Evolutionary conservation across 495 filamentous ascomycete species (phyloP).

Genomic region (Collariella sp.): DNA sequence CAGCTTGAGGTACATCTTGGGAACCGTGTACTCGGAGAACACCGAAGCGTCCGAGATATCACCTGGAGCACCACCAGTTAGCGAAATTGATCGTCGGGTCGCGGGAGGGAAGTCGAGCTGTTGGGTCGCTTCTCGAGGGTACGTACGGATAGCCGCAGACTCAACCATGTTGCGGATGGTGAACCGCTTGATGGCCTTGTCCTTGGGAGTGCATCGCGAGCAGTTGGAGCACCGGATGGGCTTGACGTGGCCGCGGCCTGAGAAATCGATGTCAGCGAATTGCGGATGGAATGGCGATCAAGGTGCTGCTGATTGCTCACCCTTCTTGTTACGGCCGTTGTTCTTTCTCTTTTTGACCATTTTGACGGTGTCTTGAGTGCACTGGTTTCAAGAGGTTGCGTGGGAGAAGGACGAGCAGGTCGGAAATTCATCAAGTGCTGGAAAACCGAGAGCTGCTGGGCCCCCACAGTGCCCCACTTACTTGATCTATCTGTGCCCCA

Average conservation of each 20-base stretch:
- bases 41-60: slow-evolving; percentile 99
- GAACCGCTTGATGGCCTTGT: slow-evolving; percentile 99
- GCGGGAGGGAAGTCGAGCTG: background rate
- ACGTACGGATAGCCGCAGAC: slow-evolving; percentile 98
- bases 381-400: slow-evolving; percentile 28
- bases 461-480: slow-evolving; percentile 15
- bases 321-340: slow-evolving; percentile 99
- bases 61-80: slow-evolving; percentile 48
- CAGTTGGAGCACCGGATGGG: slow-evolving; percentile 99
- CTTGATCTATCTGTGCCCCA: slow-evolving; percentile 3
- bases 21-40: slow-evolving; percentile 97
- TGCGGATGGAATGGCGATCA: background rate
- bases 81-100: background rate
- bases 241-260: slow-evolving; percentile 89
- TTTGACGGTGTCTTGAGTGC: slow-evolving; percentile 55
- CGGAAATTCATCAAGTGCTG: slow-evolving; percentile 21
- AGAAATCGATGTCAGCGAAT: slow-evolving; percentile 8
- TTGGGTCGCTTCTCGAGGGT: background rate
- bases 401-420: slow-evolving; percentile 22
- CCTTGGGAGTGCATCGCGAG: slow-evolving; percentile 98
- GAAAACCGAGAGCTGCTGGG: slow-evolving; percentile 15
- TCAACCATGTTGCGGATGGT: slow-evolving; percentile 99
- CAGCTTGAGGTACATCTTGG: slow-evolving; percentile 99
- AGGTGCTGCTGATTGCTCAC: slow-evolving; percentile 25
- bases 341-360: slow-evolving; percentile 99